Conservation (phyloP, 2,329 filamentous ascomycete genomes). For the Capronia coronata region DNA sequence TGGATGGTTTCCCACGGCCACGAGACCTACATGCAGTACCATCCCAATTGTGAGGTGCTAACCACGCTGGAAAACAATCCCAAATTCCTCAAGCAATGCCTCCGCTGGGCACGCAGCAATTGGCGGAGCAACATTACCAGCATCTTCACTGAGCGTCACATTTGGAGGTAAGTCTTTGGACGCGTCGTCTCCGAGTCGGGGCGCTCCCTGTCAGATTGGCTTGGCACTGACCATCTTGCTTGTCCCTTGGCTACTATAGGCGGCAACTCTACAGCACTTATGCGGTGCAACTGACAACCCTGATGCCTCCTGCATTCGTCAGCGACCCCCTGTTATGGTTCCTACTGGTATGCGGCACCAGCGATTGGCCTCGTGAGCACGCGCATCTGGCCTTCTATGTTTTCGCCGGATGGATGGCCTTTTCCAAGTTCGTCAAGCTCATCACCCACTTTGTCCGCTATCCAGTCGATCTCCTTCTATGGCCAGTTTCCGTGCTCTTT, state of each 20-base stretch:
- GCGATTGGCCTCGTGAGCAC: constrained; percentile 50
- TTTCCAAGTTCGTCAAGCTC: constrained; percentile 87
- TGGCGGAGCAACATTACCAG: constrained; percentile 96
- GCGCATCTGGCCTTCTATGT: constrained; percentile 54
- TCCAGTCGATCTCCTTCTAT: constrained; percentile 69
- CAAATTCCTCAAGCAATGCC: constrained; percentile 88
- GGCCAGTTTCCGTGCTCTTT: constrained; percentile 82
- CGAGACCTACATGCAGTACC: constrained; percentile 94
- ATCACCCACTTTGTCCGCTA: constrained; percentile 79
- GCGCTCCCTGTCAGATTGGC: constrained; percentile 18
- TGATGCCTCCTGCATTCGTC: constrained; percentile 78
- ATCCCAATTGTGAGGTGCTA: constrained; percentile 81
- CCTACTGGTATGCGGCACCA: constrained; percentile 63
- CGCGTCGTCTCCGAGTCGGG: neutral
- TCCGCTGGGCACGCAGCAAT: constrained; percentile 93
- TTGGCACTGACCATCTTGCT: constrained; percentile 18
- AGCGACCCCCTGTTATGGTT: constrained; percentile 68
- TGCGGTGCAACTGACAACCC: constrained; percentile 83
- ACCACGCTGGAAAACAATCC: constrained; percentile 84
- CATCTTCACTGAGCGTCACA: constrained; percentile 71
- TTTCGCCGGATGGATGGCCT: constrained; percentile 69
- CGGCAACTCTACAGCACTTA: constrained; percentile 92
- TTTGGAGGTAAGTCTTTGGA: constrained; percentile 69
- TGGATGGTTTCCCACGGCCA: constrained; percentile 89
- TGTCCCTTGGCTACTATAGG: constrained; percentile 44